A percentile compares a stretch with the other conserved stretches of the same genome.
Conservation (phyloP, 495 filamentous ascomycete genomes). For the Evernia prunastri region DNA sequence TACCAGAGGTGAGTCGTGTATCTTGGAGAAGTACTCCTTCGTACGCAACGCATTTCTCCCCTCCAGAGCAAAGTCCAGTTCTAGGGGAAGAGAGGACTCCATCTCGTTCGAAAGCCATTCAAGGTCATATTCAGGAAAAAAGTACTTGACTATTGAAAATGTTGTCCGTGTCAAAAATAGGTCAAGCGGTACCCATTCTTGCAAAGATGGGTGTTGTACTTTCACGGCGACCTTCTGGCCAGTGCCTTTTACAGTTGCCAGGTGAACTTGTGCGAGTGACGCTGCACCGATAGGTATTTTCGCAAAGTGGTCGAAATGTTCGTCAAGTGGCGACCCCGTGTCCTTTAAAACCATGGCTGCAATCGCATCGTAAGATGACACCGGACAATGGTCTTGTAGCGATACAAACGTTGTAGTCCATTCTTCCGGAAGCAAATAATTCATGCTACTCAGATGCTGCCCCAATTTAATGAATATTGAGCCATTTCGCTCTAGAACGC, state of each 20-base stretch:
- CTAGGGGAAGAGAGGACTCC: constrained; percentile 81
- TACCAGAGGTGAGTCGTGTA: constrained; percentile 68
- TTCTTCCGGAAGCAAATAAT: constrained; percentile 85
- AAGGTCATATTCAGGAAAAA: constrained; percentile 96
- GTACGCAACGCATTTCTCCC: constrained; percentile 76
- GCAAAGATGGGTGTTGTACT: constrained; percentile 85
- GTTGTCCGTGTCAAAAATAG: constrained; percentile 80
- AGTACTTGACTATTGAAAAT: constrained; percentile 80
- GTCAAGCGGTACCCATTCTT: constrained; percentile 89
- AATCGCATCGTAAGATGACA: constrained; percentile 86
- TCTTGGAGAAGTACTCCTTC: constrained; percentile 66
- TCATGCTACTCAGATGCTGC: constrained; percentile 94
- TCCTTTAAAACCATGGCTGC: constrained; percentile 77
- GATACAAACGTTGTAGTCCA: constrained; percentile 97
- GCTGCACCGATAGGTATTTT: constrained; percentile 79
- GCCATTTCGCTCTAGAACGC: constrained; percentile 86
- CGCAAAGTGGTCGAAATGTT: constrained; percentile 81
- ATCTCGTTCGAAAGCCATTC: constrained; percentile 94
- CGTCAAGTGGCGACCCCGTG: constrained; percentile 69
- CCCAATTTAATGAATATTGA: constrained; percentile 98
- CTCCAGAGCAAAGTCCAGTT: constrained; percentile 85
- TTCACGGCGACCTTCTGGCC: constrained; percentile 96
- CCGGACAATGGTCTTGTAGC: constrained; percentile 90
- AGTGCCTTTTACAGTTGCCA: constrained; percentile 76
- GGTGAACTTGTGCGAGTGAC: constrained; percentile 89